Base-by-base conservation (phyloP, 2,329 filamentous ascomycete species). In the Phoma herbarum region DNA sequence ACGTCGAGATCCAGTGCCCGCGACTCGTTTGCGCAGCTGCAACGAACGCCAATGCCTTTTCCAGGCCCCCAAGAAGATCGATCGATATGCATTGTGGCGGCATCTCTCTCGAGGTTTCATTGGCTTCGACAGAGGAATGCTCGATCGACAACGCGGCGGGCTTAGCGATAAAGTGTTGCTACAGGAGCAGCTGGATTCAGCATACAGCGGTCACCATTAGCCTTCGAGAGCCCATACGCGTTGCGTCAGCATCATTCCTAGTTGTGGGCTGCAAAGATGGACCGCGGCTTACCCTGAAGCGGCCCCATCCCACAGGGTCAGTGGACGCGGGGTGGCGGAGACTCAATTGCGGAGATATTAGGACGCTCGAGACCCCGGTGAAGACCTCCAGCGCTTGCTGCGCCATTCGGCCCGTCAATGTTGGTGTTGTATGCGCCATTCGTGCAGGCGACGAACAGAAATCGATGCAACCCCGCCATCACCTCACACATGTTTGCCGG, bases 401-500 rank as follows among this genome's bases (percentile, higher is more conserved):
- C 33, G 33, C 33, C 33, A 18, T 6, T n/a, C 5, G 2, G 20
- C 6, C 4, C 18, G 18, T 10, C 10, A 9, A 9, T 2, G 18
- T 37, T 22, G 26, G 14, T 5, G 31, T 4, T 39, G 33, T 18
- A 11, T 25, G 6, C 12, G 35, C 25, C n/a, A 22, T 42, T 42
- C 20, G 47, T 3, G 47, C 7, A 26, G 2, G 37, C 16, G 11
- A 26, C n/a, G 10, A 14, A 42, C 18, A 5, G 37, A 28, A n/a
- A 2, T 23, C 26, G 26, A 18, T 25, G 26, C 28, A 33, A 10
- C 26, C 37, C 18, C 37, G 8, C 20, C 26, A 11, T 23, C n/a
- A 31, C 6, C 26, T 51, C 14, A 51, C 37, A 33, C 48, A 43
- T 18, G 33, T n/a, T 18, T 43, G 14, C 12, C 37, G 48, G 48